Evolutionary conservation across 768 basidiomycete species (phyloP).

Genomic region (Mrakia hoshinonis): DNA sequence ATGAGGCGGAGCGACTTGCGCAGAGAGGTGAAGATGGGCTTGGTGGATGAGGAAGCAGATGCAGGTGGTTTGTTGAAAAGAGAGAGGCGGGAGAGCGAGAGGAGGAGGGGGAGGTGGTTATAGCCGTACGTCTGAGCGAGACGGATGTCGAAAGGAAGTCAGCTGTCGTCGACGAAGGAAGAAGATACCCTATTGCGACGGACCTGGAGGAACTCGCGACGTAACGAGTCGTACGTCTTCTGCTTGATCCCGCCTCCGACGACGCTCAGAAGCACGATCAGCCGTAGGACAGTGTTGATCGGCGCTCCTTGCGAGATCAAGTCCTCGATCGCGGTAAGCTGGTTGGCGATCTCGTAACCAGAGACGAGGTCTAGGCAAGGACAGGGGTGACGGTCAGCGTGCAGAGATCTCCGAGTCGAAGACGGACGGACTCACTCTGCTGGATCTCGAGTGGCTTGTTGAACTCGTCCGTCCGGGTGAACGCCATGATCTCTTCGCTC

Average conservation of each 20-base stretch:
- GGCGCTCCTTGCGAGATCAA: constrained; percentile 79
- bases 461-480: constrained; percentile 78
- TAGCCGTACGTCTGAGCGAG: constrained; percentile 16
- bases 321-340: constrained; percentile 81
- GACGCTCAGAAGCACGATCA: constrained; percentile 78
- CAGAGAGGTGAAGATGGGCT: constrained; percentile 49
- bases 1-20: constrained; percentile 83
- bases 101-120: constrained; percentile 21
- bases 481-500: constrained; percentile 79
- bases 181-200: background rate
- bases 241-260: constrained; percentile 76
- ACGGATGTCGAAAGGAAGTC: background rate
- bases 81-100: constrained; percentile 12
- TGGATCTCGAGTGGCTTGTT: constrained; percentile 89
- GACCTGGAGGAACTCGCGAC: constrained; percentile 82
- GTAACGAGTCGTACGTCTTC: constrained; percentile 75
- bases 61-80: constrained; percentile 1
- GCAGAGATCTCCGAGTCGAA: background rate
- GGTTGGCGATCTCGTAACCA: constrained; percentile 71
- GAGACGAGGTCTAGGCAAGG: constrained; percentile 69
- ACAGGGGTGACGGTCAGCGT: background rate
- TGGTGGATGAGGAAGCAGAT: background rate
- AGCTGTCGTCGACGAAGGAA: background rate
- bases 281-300: constrained; percentile 64
- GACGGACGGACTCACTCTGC: constrained; percentile 59